A percentile compares a stretch with the other conserved stretches of the same genome.
Conservation (phyloP, 2,329 filamentous ascomycete genomes). For the Botrytis aclada region DNA sequence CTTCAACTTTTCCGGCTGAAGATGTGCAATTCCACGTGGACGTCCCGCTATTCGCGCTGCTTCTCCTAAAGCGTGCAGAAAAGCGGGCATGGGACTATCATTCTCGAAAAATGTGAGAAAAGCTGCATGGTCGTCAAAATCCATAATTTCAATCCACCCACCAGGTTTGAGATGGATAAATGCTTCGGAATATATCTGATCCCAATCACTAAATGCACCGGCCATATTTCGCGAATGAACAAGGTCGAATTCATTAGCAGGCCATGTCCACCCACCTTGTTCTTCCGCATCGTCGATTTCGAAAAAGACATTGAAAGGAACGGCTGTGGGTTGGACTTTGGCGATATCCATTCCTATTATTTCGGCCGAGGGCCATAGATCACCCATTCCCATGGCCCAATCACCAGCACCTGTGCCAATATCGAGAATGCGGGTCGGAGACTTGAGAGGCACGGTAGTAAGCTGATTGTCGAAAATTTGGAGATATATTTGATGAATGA, state of each 20-base stretch:
- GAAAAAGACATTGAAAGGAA: constrained; percentile 61
- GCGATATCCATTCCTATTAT: constrained; percentile 60
- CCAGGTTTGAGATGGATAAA: constrained; percentile 39
- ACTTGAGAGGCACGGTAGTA: constrained; percentile 39
- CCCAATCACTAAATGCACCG: constrained; percentile 57
- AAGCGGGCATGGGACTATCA: constrained; percentile 21
- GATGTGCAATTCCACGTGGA: constrained; percentile 26
- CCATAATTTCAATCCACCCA: constrained; percentile 37
- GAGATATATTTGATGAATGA: constrained; percentile 33
- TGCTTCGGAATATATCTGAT: constrained; percentile 51
- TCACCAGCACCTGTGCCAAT: constrained; percentile 59
- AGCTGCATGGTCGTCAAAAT: constrained; percentile 32
- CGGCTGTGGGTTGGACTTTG: constrained; percentile 56
- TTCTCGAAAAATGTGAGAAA: constrained; percentile 27
- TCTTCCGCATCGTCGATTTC: constrained; percentile 57
- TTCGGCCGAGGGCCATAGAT: constrained; percentile 45
- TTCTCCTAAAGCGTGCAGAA: constrained; percentile 23
- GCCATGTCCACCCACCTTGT: constrained; percentile 49
- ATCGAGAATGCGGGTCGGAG: constrained; percentile 43
- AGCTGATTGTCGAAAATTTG: constrained; percentile 33
- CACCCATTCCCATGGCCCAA: constrained; percentile 60
- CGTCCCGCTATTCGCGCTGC: constrained; percentile 29
- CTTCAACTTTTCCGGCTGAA: constrained; percentile 32
- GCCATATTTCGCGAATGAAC: constrained; percentile 58
- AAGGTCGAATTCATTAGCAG: constrained; percentile 53